Conservation (phyloP, 306 rosid genomes). For the Castanopsis chinensis region DNA sequence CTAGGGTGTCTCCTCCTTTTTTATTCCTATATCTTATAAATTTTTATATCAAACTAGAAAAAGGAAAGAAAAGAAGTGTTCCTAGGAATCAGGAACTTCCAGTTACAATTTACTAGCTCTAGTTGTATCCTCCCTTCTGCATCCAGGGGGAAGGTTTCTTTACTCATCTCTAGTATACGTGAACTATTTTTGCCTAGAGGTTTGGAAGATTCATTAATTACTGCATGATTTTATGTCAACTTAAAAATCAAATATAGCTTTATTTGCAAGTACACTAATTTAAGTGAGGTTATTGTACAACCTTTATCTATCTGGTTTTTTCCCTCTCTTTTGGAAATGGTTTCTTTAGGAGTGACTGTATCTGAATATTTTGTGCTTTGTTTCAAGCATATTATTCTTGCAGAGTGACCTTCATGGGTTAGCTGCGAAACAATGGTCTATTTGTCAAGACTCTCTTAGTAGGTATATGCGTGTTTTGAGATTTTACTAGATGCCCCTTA, state of each 20-base stretch:
- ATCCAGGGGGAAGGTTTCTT: background rate
- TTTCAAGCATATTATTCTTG: constrained; percentile 7
- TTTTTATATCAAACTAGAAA: background rate
- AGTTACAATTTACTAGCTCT: background rate
- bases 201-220: background rate
- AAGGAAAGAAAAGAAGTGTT: background rate
- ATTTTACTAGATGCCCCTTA: background rate
- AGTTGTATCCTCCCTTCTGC: background rate
- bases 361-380: background rate
- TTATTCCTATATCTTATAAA: background rate
- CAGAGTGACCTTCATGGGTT: constrained; percentile 92
- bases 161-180: background rate
- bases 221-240: background rate
- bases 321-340: no score
- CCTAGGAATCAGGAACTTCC: background rate
- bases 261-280: background rate
- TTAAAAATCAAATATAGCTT: background rate
- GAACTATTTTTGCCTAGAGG: background rate
- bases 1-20: background rate
- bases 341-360: background rate
- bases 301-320: background rate
- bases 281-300: background rate
- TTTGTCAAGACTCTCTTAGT: constrained; percentile 79
- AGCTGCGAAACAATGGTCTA: constrained; percentile 95
- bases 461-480: constrained; percentile 43